Evolutionary conservation across 345 rosid genomes (phyloP).

Genomic region (Raphanus sativus): DNA sequence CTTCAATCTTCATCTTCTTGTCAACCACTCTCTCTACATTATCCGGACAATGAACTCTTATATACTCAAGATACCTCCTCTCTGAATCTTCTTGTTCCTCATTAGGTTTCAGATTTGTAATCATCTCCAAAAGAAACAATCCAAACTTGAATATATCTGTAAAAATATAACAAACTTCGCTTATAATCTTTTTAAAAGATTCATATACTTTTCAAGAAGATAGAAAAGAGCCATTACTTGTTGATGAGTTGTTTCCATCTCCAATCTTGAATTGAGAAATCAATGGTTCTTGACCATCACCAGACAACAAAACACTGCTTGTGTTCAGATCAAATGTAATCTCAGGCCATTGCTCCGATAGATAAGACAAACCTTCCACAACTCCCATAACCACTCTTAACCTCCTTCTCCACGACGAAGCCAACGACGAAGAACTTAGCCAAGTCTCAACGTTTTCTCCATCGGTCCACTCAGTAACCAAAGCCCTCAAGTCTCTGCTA

Average conservation of each 20-base stretch:
- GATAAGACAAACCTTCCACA: constrained; percentile 52
- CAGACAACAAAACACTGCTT: constrained; percentile 43
- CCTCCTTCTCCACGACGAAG: constrained; percentile 59
- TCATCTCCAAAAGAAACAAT: constrained; percentile 55
- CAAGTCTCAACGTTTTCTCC: constrained; percentile 53
- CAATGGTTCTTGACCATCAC: constrained; percentile 43
- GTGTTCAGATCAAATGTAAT: constrained; percentile 53
- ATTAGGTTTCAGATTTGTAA: constrained; percentile 42
- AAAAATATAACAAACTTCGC: constrained; percentile 2
- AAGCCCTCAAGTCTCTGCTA: constrained; percentile 43
- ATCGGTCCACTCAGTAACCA: constrained; percentile 54
- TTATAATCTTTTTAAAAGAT: neutral
- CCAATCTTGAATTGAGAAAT: constrained; percentile 56
- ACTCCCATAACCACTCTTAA: constrained; percentile 53
- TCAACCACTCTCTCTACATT: constrained; percentile 48
- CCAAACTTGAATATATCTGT: constrained; percentile 59
- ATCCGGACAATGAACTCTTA: constrained; percentile 31
- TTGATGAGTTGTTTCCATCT: constrained; percentile 31
- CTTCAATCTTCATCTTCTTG: constrained; percentile 44
- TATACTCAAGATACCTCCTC: constrained; percentile 43
- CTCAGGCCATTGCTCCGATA: constrained; percentile 62
- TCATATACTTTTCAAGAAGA: neutral
- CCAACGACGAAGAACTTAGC: constrained; percentile 40
- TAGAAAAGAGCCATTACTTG: constrained; percentile 22
- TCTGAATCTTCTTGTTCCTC: constrained; percentile 46